Base-by-base conservation (phyloP, 805 yeast genomes). In the Starmerella khaoyaiensis region DNA sequence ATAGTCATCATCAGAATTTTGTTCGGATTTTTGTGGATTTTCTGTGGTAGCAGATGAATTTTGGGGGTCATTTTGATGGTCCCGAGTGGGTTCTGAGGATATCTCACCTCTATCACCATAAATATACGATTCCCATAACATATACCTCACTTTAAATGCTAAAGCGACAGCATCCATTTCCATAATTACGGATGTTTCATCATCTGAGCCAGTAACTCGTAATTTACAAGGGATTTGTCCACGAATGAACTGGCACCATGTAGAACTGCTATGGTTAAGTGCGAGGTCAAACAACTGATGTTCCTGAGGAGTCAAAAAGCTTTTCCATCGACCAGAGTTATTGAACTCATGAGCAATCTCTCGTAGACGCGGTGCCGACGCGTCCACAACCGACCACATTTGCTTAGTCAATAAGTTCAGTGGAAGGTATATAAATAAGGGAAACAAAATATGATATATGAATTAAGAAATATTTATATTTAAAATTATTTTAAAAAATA, bases 1-100 rank as follows among this genome's bases (percentile, higher is more conserved):
- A 10, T 58, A 63, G 7, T 57, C 67, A 20, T 54, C 60, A n/a
- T 63, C 67, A 15, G 61, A 59, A 21, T 62, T n/a, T n/a, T n/a
- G n/a, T n/a, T n/a, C n/a, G n/a, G n/a, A n/a, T n/a, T n/a, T n/a
- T n/a, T n/a, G n/a, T n/a, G n/a, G n/a, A n/a, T n/a, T n/a, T n/a
- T n/a, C n/a, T n/a, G n/a, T n/a, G 21, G 16, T n/a, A 20, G 18
- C 5, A 36, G 36, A 7, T 19, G 21, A 21, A 12, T 19, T 12
- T 14, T 8, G 4, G 31, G 19, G 3, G 33, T 28, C 33, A n/a
- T 22, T 10, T 17, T 21, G n/a, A 21, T 20, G n/a, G 16, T 22
- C 16, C 29, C 32, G 12, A 22, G 37, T 5, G 30, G 15, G 10
- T 12, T 26, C 15, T 17, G 27, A 17, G 24, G 18, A 33, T 17